Evolutionary conservation across 2,329 filamentous ascomycete genomes (phyloP).

Genomic region (Aspergillus jensenii): DNA sequence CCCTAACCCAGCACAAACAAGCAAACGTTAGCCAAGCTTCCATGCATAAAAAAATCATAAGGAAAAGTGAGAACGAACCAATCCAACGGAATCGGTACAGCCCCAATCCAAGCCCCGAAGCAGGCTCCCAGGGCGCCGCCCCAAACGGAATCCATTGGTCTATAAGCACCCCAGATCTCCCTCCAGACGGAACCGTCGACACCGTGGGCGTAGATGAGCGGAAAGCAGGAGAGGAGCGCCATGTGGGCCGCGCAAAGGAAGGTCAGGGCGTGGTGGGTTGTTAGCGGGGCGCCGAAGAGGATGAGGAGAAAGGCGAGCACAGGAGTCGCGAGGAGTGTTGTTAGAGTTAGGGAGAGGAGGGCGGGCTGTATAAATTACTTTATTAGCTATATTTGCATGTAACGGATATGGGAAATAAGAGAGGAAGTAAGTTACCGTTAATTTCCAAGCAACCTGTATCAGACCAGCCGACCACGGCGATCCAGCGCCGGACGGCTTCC

Average conservation of each 20-base stretch:
- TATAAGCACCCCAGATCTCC: conserved; percentile 64
- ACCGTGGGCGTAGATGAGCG: conserved; percentile 82
- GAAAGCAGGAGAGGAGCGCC: conserved; percentile 73
- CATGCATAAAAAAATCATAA: neutral
- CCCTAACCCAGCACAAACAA: conserved; percentile 47
- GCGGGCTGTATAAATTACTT: conserved; percentile 54
- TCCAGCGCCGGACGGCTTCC: neutral
- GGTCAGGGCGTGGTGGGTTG: conserved; percentile 77
- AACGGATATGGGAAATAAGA: neutral
- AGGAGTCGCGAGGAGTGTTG: conserved; percentile 54
- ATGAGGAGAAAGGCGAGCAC: conserved; percentile 64
- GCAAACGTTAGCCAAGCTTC: neutral
- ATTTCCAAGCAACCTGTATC: conserved; percentile 14
- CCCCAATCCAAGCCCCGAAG: conserved; percentile 86
- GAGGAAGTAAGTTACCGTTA: conserved; percentile 23
- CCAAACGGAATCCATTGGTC: conserved; percentile 80
- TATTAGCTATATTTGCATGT: neutral
- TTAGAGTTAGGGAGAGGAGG: conserved; percentile 64
- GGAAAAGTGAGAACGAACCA: conserved; percentile 56
- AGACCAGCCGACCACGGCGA: neutral
- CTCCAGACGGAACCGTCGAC: conserved; percentile 71
- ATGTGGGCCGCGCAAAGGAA: conserved; percentile 79
- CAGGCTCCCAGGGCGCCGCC: conserved; percentile 76
- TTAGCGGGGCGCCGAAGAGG: conserved; percentile 88
- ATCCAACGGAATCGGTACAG: conserved; percentile 91